These are phyloP conservation scores for Tuber brumale DNA, from an alignment of 495 filamentous ascomycete genomes.

Conservation along the genomic window DNA sequence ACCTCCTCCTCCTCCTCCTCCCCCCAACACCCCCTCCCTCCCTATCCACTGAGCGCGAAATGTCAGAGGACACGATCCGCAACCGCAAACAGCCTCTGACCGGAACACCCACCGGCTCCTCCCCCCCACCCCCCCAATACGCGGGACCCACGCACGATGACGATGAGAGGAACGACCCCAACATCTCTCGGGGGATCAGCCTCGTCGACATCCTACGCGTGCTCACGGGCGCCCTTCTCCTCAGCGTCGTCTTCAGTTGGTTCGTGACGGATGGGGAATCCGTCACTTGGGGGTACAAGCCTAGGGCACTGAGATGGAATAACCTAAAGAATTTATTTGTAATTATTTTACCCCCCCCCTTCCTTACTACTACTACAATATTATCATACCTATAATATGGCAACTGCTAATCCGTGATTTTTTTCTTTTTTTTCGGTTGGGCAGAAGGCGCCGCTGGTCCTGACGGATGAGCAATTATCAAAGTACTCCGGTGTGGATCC, in stretches of 20 bases:
- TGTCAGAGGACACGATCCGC: slow-evolving; percentile 38
- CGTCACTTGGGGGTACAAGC: slow-evolving; percentile 61
- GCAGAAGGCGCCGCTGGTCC: slow-evolving; percentile 42
- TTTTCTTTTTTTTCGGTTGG: background rate
- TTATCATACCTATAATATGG: too few species aligned
- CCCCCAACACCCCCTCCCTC: background rate
- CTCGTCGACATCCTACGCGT: slow-evolving; percentile 70
- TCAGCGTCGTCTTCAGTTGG: slow-evolving; percentile 67
- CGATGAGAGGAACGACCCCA: slow-evolving; percentile 43
- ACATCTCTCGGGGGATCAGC: slow-evolving; percentile 47
- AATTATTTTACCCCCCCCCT: slow-evolving; percentile 23
- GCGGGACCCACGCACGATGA: slow-evolving; percentile 42
- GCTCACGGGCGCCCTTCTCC: slow-evolving; percentile 60
- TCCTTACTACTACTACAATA: background rate
- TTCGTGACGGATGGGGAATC: slow-evolving; percentile 66
- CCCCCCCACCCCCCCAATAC: background rate
- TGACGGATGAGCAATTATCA: slow-evolving; percentile 67
- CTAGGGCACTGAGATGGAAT: slow-evolving; percentile 59
- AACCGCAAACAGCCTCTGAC: slow-evolving; percentile 22
- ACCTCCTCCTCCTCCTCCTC: background rate
- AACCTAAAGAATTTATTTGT: slow-evolving; percentile 61
- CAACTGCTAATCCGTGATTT: too few species aligned
- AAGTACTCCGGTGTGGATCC: slow-evolving; percentile 73
- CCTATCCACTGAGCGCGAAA: slow-evolving; percentile 11
- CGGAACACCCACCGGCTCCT: background rate